Conservation (phyloP, 2,329 filamentous ascomycete species). For the Phialocephala sp. region DNA sequence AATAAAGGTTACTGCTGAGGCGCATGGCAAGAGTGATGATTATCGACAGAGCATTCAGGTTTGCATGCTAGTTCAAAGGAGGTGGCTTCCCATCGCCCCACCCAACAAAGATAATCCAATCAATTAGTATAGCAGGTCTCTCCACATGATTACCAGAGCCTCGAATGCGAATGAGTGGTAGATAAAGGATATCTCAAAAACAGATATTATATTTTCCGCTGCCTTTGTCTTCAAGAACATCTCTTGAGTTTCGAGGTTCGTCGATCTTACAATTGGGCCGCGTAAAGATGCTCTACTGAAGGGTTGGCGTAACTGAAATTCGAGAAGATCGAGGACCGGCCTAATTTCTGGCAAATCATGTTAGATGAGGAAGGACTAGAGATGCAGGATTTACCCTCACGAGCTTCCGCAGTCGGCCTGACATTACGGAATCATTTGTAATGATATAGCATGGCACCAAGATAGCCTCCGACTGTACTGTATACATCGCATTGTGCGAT, state of each 20-base stretch:
- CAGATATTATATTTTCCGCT: too few species aligned
- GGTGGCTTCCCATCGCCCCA: neutral
- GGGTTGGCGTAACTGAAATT: neutral
- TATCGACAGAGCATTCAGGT: neutral
- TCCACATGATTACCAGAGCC: neutral
- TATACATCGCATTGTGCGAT: neutral
- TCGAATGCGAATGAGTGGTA: neutral
- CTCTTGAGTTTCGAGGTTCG: neutral
- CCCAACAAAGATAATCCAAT: neutral
- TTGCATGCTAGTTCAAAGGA: neutral
- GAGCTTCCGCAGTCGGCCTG: neutral
- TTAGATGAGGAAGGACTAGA: conserved; percentile 10
- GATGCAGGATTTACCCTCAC: conserved; percentile 12
- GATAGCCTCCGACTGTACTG: neutral
- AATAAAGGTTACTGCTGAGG: neutral
- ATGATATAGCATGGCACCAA: conserved; percentile 1
- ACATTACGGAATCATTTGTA: conserved; percentile 2
- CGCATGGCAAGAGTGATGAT: neutral
- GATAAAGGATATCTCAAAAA: too few species aligned
- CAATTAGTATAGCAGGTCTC: neutral
- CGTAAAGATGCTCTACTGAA: neutral
- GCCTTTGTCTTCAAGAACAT: neutral
- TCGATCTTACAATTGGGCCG: neutral
- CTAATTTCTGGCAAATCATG: conserved; percentile 2
- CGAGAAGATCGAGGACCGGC: neutral